Evolutionary conservation across 2,329 filamentous ascomycete species (phyloP), one percentile per base, ranked within the genome.

Genomic region (Ceratocystis cubensis): DNA sequence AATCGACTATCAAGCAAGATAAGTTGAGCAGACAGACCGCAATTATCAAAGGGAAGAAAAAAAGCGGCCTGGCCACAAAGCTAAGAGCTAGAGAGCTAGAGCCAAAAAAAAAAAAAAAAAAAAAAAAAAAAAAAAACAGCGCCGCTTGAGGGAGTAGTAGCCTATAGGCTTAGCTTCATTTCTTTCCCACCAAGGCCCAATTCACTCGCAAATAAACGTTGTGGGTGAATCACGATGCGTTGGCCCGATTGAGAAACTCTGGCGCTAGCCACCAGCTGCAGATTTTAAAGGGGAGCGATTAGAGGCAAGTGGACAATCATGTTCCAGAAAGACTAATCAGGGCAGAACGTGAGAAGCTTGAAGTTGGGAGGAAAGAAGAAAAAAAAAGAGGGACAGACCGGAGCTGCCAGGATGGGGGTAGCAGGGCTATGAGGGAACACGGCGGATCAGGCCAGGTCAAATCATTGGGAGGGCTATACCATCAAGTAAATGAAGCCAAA

Each of bases 251-350:
- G 53, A 59, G 53, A 59, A 59, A 33, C 53, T 33, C 28, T 59
- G 28, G 53, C 53, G 25, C 53, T 59, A 59, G 28, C 53, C 53
- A 59, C 25, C 53, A 59, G 53, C 53, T 59, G 53, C 53, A 59
- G 25, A 59, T 59, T 59, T 59, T 30, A 59, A 59, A 59, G 53
- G 53, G 53, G 53, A 59, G 33, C n/a, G 53, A 59, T 20, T 59
- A 33, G 53, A 59, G 53, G 53, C 28, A 59, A 8, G 33, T 59
- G 53, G 53, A 59, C 25, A 59, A 59, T 59, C 53, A 59, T 59
- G 53, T 59, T 59, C 53, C 53, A 59, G 53, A 59, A 59, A 33
- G 53, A 59, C 28, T 59, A 37, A 59, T 59, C 53, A 59, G 53
- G 53, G 53, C 53, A 59, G 53, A 17, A 37, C 53, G 33, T 59